These are phyloP conservation scores for Albugo laibachii DNA, from an alignment of 352 stramenopile genomes.

Conservation along the genomic window DNA sequence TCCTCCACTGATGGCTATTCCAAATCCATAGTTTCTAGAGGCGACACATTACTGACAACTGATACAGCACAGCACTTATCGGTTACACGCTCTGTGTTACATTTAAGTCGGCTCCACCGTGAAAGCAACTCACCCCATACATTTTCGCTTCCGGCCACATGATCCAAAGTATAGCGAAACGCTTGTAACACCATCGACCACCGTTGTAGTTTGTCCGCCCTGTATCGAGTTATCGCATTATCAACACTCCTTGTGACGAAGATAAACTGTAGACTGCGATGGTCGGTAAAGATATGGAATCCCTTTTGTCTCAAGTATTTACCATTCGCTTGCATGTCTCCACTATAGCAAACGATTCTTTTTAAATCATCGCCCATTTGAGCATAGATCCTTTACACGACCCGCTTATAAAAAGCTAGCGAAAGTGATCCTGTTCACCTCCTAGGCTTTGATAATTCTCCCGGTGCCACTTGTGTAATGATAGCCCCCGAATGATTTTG, in stretches of 20 bases:
- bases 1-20: slow-evolving; percentile 5
- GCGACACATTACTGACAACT: slow-evolving; percentile 1
- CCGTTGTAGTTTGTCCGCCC: slow-evolving; percentile 13
- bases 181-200: slow-evolving; percentile 8
- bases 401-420: slow-evolving; percentile 8
- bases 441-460: neutral
- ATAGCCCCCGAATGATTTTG: slow-evolving; percentile 9
- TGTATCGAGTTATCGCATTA: slow-evolving; percentile 3
- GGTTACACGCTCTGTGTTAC: too few species aligned
- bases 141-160: slow-evolving; percentile 9
- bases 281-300: slow-evolving; percentile 13
- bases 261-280: slow-evolving; percentile 10
- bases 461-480: slow-evolving; percentile 5
- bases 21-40: slow-evolving; percentile 2
- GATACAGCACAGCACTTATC: too few species aligned
- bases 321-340: slow-evolving; percentile 9
- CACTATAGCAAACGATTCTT: slow-evolving; percentile 10
- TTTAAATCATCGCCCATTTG: slow-evolving; percentile 10
- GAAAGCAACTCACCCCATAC: slow-evolving; percentile 15
- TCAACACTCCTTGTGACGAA: slow-evolving; percentile 7
- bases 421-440: slow-evolving; percentile 6
- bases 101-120: slow-evolving; percentile 1
- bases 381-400: slow-evolving; percentile 1
- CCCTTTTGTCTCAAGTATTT: slow-evolving; percentile 6
- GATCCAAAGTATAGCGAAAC: slow-evolving; percentile 12